phyloP scores from a whole-genome alignment of 2,329 filamentous ascomycete genomes.

The Sporothrix globosa region DNA sequence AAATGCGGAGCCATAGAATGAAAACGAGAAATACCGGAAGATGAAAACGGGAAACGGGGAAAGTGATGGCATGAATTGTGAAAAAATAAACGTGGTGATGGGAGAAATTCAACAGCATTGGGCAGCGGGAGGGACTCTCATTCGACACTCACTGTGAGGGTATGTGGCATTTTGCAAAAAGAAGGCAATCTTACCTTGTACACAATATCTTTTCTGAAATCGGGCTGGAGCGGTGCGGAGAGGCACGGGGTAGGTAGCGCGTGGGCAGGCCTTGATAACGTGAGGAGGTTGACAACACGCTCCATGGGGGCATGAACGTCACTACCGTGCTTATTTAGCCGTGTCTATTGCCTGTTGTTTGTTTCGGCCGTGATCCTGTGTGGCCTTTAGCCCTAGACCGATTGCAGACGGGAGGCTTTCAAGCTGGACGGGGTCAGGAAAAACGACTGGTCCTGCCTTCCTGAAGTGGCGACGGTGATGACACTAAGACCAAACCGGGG shows the following conservation, averaged over 20 bases:
- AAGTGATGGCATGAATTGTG: not conserved
- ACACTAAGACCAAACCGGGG: constrained; percentile 29
- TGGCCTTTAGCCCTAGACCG: constrained; percentile 13
- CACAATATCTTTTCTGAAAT: not conserved
- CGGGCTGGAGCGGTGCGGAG: not conserved
- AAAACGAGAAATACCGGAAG: constrained; percentile 13
- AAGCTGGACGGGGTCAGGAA: not conserved
- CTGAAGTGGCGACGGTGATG: constrained; percentile 13
- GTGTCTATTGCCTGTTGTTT: constrained; percentile 14
- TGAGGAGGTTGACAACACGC: not conserved
- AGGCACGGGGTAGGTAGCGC: constrained; percentile 18
- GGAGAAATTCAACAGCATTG: not conserved
- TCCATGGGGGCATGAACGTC: not conserved
- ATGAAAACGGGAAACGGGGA: not conserved
- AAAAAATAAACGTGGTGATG: constrained; percentile 5
- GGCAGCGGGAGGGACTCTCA: not conserved
- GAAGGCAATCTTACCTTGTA: not conserved
- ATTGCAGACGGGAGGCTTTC: not conserved
- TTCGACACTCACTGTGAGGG: constrained; percentile 5
- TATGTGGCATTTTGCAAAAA: not conserved
- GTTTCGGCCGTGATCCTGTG: constrained; percentile 3
- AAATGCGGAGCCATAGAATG: constrained; percentile 3
- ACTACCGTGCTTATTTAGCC: not conserved
- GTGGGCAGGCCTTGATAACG: not conserved
- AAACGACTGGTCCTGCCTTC: not conserved